Conservation (phyloP, 768 basidiomycete species). For the Rossbeevera mucosa region DNA sequence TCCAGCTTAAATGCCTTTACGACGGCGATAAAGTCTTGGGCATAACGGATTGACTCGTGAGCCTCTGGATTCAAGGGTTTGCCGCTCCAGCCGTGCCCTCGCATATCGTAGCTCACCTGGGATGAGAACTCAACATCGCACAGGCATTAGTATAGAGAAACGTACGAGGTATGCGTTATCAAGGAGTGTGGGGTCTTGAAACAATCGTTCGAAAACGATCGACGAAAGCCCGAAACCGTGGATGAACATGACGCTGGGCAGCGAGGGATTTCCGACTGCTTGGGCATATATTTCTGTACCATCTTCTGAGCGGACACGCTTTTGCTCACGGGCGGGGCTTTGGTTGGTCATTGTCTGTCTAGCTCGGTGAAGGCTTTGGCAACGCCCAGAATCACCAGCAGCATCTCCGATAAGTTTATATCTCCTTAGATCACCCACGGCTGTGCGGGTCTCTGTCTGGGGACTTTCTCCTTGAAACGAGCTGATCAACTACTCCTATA, state of each 20-base stretch:
- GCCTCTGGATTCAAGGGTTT: neutral
- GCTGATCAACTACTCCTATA: neutral
- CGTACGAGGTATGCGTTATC: neutral
- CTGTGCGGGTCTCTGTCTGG: neutral
- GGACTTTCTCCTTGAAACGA: neutral
- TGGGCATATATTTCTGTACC: constrained; percentile 8
- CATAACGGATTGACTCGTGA: constrained; percentile 7
- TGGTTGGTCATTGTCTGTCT: neutral
- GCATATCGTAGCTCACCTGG: constrained; percentile 8
- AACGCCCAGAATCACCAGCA: neutral
- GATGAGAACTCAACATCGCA: neutral
- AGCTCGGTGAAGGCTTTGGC: neutral
- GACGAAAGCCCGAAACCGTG: neutral
- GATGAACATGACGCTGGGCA: neutral
- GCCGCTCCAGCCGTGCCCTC: constrained; percentile 2
- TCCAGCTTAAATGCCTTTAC: neutral
- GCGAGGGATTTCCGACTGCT: neutral
- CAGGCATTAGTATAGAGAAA: neutral
- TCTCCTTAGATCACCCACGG: neutral
- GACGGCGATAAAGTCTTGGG: constrained; percentile 6
- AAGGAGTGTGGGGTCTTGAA: constrained; percentile 3
- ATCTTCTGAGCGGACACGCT: neutral
- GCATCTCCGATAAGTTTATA: neutral
- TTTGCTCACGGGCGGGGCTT: neutral
- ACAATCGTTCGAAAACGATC: neutral